Conservation (phyloP, 345 rosid species). For the Eucalyptus regnans region DNA sequence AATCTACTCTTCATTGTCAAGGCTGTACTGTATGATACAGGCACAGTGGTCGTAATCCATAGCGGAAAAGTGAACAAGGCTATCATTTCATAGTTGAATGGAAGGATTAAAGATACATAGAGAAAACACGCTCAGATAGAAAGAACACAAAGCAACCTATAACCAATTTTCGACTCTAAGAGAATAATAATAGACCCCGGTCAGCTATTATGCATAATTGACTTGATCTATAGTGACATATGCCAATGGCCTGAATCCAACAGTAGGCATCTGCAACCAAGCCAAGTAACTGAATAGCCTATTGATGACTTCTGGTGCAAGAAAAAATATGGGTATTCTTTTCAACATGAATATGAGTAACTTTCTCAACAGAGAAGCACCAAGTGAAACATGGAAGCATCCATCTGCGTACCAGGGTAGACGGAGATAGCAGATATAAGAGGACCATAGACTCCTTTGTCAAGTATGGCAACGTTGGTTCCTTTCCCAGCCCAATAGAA, state of each 20-base stretch:
- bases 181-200: background rate
- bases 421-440: too few species aligned
- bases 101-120: background rate
- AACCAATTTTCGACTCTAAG: conserved; percentile 4
- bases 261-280: background rate
- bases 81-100: background rate
- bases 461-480: conserved; percentile 1
- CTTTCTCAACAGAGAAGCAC: background rate
- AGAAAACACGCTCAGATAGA: background rate
- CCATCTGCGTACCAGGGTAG: background rate
- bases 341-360: background rate
- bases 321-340: too few species aligned
- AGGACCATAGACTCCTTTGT: too few species aligned
- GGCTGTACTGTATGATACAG: background rate
- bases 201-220: too few species aligned
- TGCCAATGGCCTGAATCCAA: background rate
- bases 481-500: conserved; percentile 62
- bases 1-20: background rate
- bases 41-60: background rate
- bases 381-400: background rate
- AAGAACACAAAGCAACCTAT: background rate
- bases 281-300: too few species aligned
- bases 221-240: too few species aligned
- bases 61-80: background rate
- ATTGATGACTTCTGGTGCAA: too few species aligned